Evolutionary conservation across 192 early-diverging fungal species (phyloP).

Genomic region (Linnemannia schmuckeri): DNA sequence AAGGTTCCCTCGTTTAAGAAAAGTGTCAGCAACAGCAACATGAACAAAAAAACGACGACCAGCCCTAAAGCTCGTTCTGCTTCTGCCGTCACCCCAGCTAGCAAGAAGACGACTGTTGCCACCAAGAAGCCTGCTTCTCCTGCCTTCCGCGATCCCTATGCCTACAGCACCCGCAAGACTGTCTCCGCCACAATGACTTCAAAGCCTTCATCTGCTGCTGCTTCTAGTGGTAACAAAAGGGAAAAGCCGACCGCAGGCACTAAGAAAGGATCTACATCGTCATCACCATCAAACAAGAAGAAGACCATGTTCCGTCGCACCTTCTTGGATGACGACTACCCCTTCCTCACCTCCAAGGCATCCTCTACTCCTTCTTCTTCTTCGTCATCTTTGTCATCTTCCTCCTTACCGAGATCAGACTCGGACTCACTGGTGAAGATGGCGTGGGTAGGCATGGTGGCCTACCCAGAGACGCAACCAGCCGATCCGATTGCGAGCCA

Average conservation of each 20-base stretch:
- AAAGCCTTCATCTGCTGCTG: neutral
- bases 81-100: neutral
- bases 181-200: too few relatives aligned
- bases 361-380: neutral
- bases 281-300: neutral
- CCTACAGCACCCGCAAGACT: neutral
- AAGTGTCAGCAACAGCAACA: neutral
- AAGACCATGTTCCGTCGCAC: neutral
- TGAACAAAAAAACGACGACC: neutral
- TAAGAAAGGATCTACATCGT: neutral
- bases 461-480: slow-evolving; percentile 30
- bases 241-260: neutral
- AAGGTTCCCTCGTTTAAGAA: neutral
- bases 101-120: neutral
- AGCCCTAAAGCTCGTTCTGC: neutral
- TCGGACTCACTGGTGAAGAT: neutral
- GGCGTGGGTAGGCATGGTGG: slow-evolving; percentile 41
- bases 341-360: neutral
- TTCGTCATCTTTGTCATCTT: neutral
- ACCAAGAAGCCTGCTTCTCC: too few relatives aligned
- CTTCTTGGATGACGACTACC: neutral
- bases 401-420: neutral
- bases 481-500: slow-evolving; percentile 7
- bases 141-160: neutral
- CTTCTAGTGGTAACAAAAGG: neutral